A percentile compares a stretch with the other conserved stretches of the same genome.
These are phyloP conservation scores for Crithidia mellificae DNA, from an alignment of 208 protist species.

Conservation along the genomic window DNA sequence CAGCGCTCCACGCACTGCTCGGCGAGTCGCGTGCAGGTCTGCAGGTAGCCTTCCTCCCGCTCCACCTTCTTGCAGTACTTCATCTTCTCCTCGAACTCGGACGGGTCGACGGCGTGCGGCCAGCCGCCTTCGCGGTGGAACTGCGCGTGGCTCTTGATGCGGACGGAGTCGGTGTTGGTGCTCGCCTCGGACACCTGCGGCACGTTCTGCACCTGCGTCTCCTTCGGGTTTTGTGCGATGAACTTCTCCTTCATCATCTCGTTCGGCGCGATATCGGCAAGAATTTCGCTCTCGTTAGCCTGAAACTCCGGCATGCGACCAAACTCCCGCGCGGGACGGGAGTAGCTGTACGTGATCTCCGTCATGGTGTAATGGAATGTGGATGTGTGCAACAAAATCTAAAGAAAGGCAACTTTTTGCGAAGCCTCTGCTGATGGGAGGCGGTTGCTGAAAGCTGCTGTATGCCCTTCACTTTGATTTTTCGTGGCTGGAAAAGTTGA, in stretches of 20 bases:
- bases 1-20: constrained; percentile 88
- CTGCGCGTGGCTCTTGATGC: constrained; percentile 90
- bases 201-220: constrained; percentile 92
- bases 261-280: constrained; percentile 89
- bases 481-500: too few species aligned
- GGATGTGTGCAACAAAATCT: not conserved
- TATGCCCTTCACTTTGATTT: too few species aligned
- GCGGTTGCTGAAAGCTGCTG: too few species aligned
- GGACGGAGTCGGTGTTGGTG: constrained; percentile 95
- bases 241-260: constrained; percentile 72
- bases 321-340: constrained; percentile 90
- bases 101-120: constrained; percentile 96
- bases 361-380: constrained; percentile 58
- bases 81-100: constrained; percentile 95
- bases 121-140: constrained; percentile 96
- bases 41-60: constrained; percentile 94
- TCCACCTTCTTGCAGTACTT: constrained; percentile 97
- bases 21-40: constrained; percentile 86
- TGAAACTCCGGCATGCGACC: constrained; percentile 92
- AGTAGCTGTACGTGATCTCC: constrained; percentile 94
- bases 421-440: too few species aligned
- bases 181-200: constrained; percentile 91
- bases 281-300: constrained; percentile 90
- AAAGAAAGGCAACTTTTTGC: too few species aligned
- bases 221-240: constrained; percentile 79